Evolutionary conservation across 2,329 filamentous ascomycete species (phyloP).

Genomic region (Pseudogymnoascus sp.): DNA sequence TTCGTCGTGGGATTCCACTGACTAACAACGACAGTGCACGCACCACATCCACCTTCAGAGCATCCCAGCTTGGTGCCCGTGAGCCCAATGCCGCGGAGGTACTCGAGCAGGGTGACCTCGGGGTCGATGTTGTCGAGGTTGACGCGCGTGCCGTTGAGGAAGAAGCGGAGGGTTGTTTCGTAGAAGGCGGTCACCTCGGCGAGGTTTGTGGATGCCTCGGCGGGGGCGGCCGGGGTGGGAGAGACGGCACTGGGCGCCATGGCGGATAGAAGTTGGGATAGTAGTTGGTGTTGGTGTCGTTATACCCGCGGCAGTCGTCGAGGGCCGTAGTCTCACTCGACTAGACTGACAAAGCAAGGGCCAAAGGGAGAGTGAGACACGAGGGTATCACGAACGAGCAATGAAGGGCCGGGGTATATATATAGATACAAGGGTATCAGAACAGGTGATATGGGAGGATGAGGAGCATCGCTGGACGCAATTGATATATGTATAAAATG

Average conservation of each 20-base stretch:
- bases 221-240: slow-evolving; percentile 31
- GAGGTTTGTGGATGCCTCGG: slow-evolving; percentile 32
- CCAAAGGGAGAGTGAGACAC: not conserved
- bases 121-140: slow-evolving; percentile 81
- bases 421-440: slow-evolving; percentile 6
- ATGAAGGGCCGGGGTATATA: not conserved
- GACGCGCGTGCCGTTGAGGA: slow-evolving; percentile 87
- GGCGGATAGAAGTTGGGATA: not conserved
- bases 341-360: not conserved
- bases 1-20: slow-evolving; percentile 81
- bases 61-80: slow-evolving; percentile 96
- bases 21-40: slow-evolving; percentile 90
- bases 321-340: not conserved
- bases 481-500: not conserved
- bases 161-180: slow-evolving; percentile 85
- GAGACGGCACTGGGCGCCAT: slow-evolving; percentile 52
- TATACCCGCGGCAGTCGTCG: not conserved
- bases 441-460: not conserved
- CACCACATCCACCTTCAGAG: slow-evolving; percentile 91
- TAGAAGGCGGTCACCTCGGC: slow-evolving; percentile 63
- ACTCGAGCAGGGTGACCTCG: slow-evolving; percentile 85
- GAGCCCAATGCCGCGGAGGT: slow-evolving; percentile 82
- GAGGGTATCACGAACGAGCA: not conserved
- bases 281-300: not conserved
- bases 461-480: slow-evolving; percentile 1